phyloP scores from a whole-genome alignment of 1,284 basidiomycete species.

The Trametes polyzona region DNA sequence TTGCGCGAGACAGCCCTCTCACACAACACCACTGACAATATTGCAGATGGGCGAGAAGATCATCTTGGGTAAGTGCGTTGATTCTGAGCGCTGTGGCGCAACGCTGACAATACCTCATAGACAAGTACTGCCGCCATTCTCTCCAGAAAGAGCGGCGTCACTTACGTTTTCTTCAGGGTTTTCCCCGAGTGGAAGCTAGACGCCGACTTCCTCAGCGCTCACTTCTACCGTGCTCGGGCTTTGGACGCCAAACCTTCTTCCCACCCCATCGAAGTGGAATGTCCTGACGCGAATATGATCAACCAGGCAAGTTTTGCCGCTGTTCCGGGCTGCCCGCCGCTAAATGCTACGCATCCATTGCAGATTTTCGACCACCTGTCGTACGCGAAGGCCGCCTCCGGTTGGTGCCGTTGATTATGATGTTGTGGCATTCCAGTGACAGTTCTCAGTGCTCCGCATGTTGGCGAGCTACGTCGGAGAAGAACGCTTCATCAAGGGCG shows the following conservation, averaged over 20 bases:
- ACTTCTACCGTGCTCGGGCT: constrained; percentile 76
- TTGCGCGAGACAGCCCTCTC: too few relatives aligned
- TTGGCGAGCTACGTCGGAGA: constrained; percentile 88
- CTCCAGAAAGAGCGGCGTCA: background rate
- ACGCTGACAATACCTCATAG: constrained; percentile 32
- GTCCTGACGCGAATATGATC: constrained; percentile 86
- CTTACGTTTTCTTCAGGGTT: constrained; percentile 46
- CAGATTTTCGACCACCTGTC: constrained; percentile 88
- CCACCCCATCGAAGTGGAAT: constrained; percentile 94
- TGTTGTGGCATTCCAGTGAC: background rate
- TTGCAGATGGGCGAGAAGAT: constrained; percentile 88
- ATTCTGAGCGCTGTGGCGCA: background rate
- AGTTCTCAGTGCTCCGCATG: constrained; percentile 85
- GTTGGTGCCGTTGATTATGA: constrained; percentile 39
- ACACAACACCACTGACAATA: too few relatives aligned
- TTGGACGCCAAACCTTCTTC: constrained; percentile 92
- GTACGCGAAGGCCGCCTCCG: constrained; percentile 86
- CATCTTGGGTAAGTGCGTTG: constrained; percentile 65
- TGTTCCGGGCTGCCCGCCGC: too few relatives aligned
- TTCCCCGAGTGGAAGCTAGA: constrained; percentile 81
- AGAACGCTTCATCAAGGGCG: constrained; percentile 85
- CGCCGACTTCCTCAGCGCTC: constrained; percentile 68
- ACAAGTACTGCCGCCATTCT: constrained; percentile 44
- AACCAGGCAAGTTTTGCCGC: constrained; percentile 66
- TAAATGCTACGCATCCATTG: background rate